phyloP scores from a whole-genome alignment of 1,284 basidiomycete species.

The Abortiporus biennis region DNA sequence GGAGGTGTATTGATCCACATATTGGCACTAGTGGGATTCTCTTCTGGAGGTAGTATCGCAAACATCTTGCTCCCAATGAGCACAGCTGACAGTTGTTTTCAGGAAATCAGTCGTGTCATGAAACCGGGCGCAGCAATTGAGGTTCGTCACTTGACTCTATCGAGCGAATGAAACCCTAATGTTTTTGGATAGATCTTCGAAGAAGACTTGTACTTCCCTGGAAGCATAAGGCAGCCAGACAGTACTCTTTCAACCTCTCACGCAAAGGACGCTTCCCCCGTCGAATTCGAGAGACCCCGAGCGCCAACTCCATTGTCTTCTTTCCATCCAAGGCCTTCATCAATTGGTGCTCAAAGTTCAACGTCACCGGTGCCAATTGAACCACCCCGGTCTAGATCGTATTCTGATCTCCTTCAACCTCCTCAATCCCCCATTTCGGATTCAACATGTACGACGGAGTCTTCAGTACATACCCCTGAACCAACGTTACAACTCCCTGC shows the following conservation, averaged over 20 bases:
- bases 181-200: slow-evolving; percentile 49
- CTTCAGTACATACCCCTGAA: not conserved
- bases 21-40: slow-evolving; percentile 45
- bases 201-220: slow-evolving; percentile 67
- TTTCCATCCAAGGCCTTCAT: not conserved
- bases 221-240: slow-evolving; percentile 23
- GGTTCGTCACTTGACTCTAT: slow-evolving; percentile 26
- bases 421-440: not conserved
- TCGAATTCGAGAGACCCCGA: slow-evolving; percentile 1
- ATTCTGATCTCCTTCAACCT: slow-evolving; percentile 3
- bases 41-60: slow-evolving; percentile 40
- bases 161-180: not conserved
- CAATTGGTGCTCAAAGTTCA: not conserved
- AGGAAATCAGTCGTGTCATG: slow-evolving; percentile 60
- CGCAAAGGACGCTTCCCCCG: slow-evolving; percentile 1
- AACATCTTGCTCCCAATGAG: slow-evolving; percentile 1
- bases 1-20: slow-evolving; percentile 8
- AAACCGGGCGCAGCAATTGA: slow-evolving; percentile 63
- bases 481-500: not conserved
- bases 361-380: not conserved
- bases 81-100: slow-evolving; percentile 7
- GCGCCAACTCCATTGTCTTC: slow-evolving; percentile 4
- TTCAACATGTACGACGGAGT: not conserved
- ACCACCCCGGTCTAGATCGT: slow-evolving; percentile 1
- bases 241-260: slow-evolving; percentile 3